Percentiles rank a stretch among this genome's conserved stretches.
Evolutionary conservation across 2,329 filamentous ascomycete genomes (phyloP).

Genomic region (Fusarium setosum): DNA sequence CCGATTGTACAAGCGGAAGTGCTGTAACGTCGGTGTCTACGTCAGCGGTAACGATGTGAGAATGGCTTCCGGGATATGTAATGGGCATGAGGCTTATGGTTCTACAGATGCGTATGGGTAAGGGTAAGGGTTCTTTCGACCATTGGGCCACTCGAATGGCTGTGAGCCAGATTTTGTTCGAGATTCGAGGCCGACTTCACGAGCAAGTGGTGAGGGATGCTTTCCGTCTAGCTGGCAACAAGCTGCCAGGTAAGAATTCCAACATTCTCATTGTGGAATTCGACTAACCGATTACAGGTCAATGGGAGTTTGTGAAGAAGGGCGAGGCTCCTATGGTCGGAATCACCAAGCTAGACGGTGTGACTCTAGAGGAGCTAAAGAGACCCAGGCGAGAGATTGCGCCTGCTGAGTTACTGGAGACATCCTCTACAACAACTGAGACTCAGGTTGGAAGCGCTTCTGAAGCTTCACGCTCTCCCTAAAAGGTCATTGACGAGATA

Average conservation of each 20-base stretch:
- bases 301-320: conserved; percentile 95
- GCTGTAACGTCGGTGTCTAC: conserved; percentile 94
- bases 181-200: conserved; percentile 91
- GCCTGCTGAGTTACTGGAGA: conserved; percentile 51
- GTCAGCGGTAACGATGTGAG: conserved; percentile 90
- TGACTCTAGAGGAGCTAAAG: conserved; percentile 87
- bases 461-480: conserved; percentile 46
- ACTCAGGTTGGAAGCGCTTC: conserved; percentile 49
- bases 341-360: conserved; percentile 87
- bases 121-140: conserved; percentile 97
- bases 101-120: conserved; percentile 90
- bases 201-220: conserved; percentile 95
- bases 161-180: conserved; percentile 92
- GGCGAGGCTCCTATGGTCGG: conserved; percentile 91
- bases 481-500: conserved; percentile 16
- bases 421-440: conserved; percentile 47
- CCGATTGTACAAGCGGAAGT: conserved; percentile 89
- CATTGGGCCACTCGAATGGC: conserved; percentile 93
- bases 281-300: conserved; percentile 60
- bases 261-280: not conserved
- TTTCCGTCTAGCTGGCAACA: conserved; percentile 92
- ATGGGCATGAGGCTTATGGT: conserved; percentile 30
- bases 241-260: conserved; percentile 80
- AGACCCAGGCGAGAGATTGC: conserved; percentile 77
- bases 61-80: conserved; percentile 10